phyloP scores from a whole-genome alignment of 495 filamentous ascomycete genomes.

The Halenospora varia region DNA sequence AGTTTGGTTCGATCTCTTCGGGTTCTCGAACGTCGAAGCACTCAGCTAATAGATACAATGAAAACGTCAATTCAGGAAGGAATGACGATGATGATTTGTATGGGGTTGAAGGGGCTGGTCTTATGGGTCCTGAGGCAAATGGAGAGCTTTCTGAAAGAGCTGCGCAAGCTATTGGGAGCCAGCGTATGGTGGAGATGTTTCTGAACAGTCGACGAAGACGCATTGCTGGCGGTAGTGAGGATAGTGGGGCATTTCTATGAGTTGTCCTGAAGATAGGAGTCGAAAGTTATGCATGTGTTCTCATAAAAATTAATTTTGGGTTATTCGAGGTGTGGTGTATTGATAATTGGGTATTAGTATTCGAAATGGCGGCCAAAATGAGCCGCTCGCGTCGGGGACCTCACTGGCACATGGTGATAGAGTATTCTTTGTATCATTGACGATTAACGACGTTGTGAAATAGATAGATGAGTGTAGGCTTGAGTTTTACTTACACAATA shows the following conservation, averaged over 20 bases:
- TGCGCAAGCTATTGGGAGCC: conserved; percentile 42
- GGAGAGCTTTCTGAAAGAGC: conserved; percentile 8
- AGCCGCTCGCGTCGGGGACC: too few relatives aligned
- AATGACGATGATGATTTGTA: conserved; percentile 24
- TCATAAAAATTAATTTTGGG: too few relatives aligned
- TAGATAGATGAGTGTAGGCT: too few relatives aligned
- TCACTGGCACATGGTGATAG: too few relatives aligned
- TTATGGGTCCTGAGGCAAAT: conserved; percentile 15
- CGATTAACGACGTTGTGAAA: too few relatives aligned
- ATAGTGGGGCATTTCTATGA: conserved; percentile 17
- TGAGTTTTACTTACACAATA: too few relatives aligned
- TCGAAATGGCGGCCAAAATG: too few relatives aligned
- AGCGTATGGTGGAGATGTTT: conserved; percentile 58
- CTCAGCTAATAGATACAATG: conserved; percentile 1
- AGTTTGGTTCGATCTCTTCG: conserved; percentile 14
- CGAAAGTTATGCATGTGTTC: too few relatives aligned
- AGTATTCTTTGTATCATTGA: too few relatives aligned
- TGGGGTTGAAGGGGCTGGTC: conserved; percentile 19
- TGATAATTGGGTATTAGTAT: too few relatives aligned
- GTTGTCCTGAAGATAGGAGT: too few relatives aligned
- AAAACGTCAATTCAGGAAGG: conserved; percentile 5
- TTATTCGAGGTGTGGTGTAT: too few relatives aligned
- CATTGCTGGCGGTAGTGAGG: conserved; percentile 29
- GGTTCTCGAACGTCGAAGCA: conserved; percentile 3
- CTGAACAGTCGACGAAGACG: conserved; percentile 49